Base-by-base conservation (phyloP, 2,329 filamentous ascomycete genomes). In the Amauroascus verrucosus region DNA sequence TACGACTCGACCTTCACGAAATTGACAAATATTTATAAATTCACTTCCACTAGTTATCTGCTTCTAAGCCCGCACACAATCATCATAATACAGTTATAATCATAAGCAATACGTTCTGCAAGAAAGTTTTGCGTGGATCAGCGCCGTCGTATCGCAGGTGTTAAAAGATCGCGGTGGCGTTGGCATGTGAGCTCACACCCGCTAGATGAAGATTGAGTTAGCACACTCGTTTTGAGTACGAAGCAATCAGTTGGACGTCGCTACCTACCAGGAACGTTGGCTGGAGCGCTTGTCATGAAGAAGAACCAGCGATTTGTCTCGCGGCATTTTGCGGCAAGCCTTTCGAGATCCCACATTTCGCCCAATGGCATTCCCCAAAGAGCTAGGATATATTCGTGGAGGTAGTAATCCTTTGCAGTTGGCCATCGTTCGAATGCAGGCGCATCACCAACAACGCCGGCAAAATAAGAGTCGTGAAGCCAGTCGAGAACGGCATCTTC, bases 391-490 rank as follows among this genome's bases (percentile, higher is more conserved):
- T 66, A 67, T 61, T 72, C 67, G 58, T 73, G 71, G 57, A 72
- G 57, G 59, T 64, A 63, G 43, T 66, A 65, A 22, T 57, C 41
- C 26, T 65, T 58, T 7, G 60, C 54, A 5, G 78, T 77, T 1
- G 82, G 81, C 66, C 80, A 79, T 0, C 77, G 75, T 68, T 88
- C 84, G 57, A 87, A 85, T 0, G 77, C 72, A 18, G 77, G 78
- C 11, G 75, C 70, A 62, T 88, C 84, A 0, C 81, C 80, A 0
- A 77, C 81, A 1, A 84, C 82, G 0, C 79, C 80, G 0, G 83
- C 74, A 59, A 88, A 86, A 50, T 83, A 81, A 58, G 76, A 79
- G 61, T 87, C 81, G 70, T 85, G 84, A 55, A 87, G 57, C 83
- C 83, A 88, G 51, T 79, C 76, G 6, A 80, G 70, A 3, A 82